Conservation (phyloP, 805 yeast species). For the Lachancea sp. region DNA sequence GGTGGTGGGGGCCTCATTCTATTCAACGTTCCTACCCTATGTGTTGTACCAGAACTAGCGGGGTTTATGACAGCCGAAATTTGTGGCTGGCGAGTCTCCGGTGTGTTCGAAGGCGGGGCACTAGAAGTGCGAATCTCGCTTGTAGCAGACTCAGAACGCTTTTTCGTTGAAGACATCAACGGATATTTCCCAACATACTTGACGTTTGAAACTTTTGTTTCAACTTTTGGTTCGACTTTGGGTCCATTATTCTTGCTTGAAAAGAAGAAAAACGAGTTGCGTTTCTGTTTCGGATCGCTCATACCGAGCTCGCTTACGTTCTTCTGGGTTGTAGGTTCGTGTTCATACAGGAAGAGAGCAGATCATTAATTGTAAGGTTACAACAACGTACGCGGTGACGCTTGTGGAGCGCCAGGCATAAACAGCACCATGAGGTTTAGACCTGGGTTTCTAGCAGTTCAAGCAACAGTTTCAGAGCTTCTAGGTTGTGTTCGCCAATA, state of each 20-base stretch:
- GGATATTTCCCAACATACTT: slow-evolving; percentile 6
- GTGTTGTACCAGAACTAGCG: not conserved
- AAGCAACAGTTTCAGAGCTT: slow-evolving; percentile 22
- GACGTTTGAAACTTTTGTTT: not conserved
- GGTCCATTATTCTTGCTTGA: slow-evolving; percentile 6
- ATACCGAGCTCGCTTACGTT: not conserved
- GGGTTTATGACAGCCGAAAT: not conserved
- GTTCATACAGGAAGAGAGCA: not conserved
- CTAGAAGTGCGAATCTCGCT: not conserved
- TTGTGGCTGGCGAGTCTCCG: not conserved
- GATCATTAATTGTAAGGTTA: not conserved
- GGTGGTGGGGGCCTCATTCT: slow-evolving; percentile 4
- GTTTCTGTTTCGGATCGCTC: slow-evolving; percentile 7
- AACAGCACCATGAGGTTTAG: not conserved
- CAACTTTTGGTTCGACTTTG: not conserved
- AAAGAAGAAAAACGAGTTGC: slow-evolving; percentile 12
- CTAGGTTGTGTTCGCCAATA: slow-evolving; percentile 28
- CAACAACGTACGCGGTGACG: slow-evolving; percentile 1
- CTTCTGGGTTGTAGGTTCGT: too few relatives aligned
- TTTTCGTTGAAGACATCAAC: not conserved
- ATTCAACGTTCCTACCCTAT: not conserved
- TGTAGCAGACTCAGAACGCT: not conserved
- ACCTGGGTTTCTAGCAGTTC: slow-evolving; percentile 1
- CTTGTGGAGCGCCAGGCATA: not conserved
- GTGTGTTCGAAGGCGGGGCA: not conserved